Evolutionary conservation across 371 early-diverging fungal species (phyloP), one percentile per base, ranked within the genome.

Genomic region (Choanephora cucurbitarum): DNA sequence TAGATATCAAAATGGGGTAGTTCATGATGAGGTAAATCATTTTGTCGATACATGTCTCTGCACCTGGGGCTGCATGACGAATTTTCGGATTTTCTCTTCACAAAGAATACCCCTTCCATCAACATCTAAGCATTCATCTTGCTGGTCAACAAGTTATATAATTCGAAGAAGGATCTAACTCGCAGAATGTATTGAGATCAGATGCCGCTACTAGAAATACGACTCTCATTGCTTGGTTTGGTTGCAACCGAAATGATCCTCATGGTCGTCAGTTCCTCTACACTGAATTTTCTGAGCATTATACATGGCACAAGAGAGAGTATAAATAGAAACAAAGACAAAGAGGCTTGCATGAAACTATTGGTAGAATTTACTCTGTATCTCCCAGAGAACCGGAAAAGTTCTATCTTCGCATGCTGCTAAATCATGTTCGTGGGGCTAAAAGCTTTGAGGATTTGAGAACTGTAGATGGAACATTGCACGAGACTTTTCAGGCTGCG

Each of bases 21-120:
- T n/a, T n/a, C n/a, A 45, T 19, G 49, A 73, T 47, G 62, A 73
- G 31, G 50, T 68, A 14, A 18, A 51, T 0, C 34, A 58, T 0
- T 67, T 34, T 44, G 32, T 52, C 3, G 62, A 66, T 43, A 49
- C 68, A n/a, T 59, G 58, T 74, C 5, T 74, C 68, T 37, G 52
- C 69, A n/a, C 49, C 64, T 33, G 67, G 70, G 49, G 51, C 60
- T 7, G 43, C 49, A 5, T 68, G 66, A 63, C 47, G 70, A 43
- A 58, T 74, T 3, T 68, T 70, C 11, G 19, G 28, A n/a, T 74
- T 65, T 33, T 11, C 22, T 0, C 15, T 70, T 28, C 64, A 74
- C 28, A 34, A 37, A 11, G 60, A 58, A 9, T 54, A 41, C 32
- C 69, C 70, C 13, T 3, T 22, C 3, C 42, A 64, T 22, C 39